phyloP scores from a whole-genome alignment of 192 early-diverging fungal species.

The Borealophlyctis nickersoniae region DNA sequence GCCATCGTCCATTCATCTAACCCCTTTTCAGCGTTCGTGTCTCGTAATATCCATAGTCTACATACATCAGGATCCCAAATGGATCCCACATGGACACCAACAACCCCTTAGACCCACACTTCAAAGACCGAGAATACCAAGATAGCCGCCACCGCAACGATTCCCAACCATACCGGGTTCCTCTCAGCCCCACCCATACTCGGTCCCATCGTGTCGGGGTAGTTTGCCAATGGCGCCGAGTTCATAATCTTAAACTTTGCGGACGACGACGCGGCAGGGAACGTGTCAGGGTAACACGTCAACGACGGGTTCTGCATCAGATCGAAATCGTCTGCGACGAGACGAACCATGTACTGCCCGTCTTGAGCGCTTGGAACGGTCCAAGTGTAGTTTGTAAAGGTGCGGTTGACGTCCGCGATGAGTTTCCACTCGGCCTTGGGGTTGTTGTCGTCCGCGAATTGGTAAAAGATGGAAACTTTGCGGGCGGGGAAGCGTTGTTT shows the following conservation, averaged over 20 bases:
- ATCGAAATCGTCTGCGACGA: constrained; percentile 29
- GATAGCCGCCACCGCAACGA: too few relatives aligned
- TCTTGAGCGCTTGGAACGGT: constrained; percentile 20
- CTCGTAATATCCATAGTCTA: too few relatives aligned
- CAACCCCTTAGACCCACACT: too few relatives aligned
- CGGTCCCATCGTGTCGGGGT: constrained; percentile 15
- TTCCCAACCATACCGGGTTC: too few relatives aligned
- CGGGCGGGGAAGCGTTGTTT: constrained; percentile 14
- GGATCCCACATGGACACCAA: too few relatives aligned
- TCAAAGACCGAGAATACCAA: too few relatives aligned
- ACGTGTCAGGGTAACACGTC: constrained; percentile 18
- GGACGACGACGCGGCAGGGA: constrained; percentile 13
- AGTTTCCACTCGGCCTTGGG: constrained; percentile 15
- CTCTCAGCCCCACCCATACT: constrained; percentile 4
- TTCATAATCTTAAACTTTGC: constrained; percentile 17
- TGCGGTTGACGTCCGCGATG: constrained; percentile 1
- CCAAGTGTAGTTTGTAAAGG: constrained; percentile 17
- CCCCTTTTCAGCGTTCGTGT: too few relatives aligned
- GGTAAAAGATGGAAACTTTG: constrained; percentile 22
- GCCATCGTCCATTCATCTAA: too few relatives aligned
- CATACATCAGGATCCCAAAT: too few relatives aligned
- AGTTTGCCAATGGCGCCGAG: constrained; percentile 3
- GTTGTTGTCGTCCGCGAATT: constrained; percentile 4
- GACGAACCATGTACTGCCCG: constrained; percentile 17
- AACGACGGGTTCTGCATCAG: constrained; percentile 1